A percentile compares a stretch with the other conserved stretches of the same genome.
Conservation (phyloP, 2,329 filamentous ascomycete species). For the Pseudogymnoascus sp. region DNA sequence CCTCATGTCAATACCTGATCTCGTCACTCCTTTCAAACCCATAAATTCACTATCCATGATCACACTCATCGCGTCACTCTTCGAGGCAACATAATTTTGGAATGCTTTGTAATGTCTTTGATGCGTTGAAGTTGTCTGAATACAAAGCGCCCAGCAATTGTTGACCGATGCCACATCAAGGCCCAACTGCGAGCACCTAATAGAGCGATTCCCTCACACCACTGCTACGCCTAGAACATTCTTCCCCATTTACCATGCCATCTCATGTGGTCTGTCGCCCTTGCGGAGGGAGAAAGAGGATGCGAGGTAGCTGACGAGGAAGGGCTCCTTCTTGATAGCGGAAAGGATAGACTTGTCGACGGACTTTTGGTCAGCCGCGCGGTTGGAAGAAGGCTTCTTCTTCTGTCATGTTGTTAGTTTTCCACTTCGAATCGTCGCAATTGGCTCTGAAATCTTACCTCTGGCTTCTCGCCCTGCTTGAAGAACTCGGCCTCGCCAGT, state of each 20-base stretch:
- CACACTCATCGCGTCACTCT: slow-evolving; percentile 7
- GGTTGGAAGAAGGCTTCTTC: slow-evolving; percentile 89
- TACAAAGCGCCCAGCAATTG: slow-evolving; percentile 10
- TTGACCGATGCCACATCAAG: slow-evolving; percentile 9
- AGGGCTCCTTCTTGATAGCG: slow-evolving; percentile 96
- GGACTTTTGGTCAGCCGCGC: slow-evolving; percentile 95
- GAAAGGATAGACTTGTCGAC: slow-evolving; percentile 93
- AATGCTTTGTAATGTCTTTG: slow-evolving; percentile 10
- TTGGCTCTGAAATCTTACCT: slow-evolving; percentile 57
- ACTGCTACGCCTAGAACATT: slow-evolving; percentile 25
- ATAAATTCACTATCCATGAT: slow-evolving; percentile 6
- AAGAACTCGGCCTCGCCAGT: slow-evolving; percentile 97
- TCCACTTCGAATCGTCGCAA: background rate
- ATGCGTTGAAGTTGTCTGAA: slow-evolving; percentile 11
- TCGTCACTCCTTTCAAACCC: slow-evolving; percentile 5
- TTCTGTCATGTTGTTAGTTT: slow-evolving; percentile 55
- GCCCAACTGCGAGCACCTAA: slow-evolving; percentile 9
- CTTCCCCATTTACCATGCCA: slow-evolving; percentile 77
- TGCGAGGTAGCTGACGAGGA: slow-evolving; percentile 88
- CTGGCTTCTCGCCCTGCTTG: slow-evolving; percentile 96
- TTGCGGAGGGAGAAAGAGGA: slow-evolving; percentile 98
- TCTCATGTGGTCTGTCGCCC: slow-evolving; percentile 99
- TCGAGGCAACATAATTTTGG: slow-evolving; percentile 7
- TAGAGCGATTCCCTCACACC: slow-evolving; percentile 6
- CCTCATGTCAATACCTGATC: slow-evolving; percentile 2